Base-by-base conservation (phyloP, 495 filamentous ascomycete species). In the Aspergillus ellipticus region DNA sequence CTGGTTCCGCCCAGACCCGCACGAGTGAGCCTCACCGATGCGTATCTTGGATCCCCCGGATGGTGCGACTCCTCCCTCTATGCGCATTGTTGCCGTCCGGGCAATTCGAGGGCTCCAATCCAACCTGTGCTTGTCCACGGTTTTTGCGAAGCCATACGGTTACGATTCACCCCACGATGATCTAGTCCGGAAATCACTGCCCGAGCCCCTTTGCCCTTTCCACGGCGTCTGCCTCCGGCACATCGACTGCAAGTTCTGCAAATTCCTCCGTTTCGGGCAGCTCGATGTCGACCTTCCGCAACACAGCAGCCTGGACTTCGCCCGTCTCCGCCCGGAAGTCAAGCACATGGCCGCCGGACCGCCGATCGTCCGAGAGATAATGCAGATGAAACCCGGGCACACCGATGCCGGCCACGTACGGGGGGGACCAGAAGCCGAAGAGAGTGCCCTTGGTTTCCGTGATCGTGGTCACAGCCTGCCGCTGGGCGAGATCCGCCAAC, bases 381-480 rank as follows among this genome's bases (percentile, higher is more conserved):
- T 83, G 80, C 47, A 80, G 41, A 61, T 83, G 80, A 41, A 77
- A 70, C 2, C 80, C 79, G 10, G 70, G 72, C 0, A 83, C 76
- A 31, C 74, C 73, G 43, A 83, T 67, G 8, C 78, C 78, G 55
- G 73, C 71, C 45, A 69, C 65, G 51, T 73, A 82, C 31, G 54
- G 60, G 11, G 80, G 80, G 33, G 71, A 74, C 50, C 74, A 61
- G 47, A 82, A 80, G 28, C 79, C 80, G 22, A 82, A 66, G 0
- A 83, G 59, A 4, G 68, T 73, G 2, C 80, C 80, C 9, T 57
- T 58, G 19, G 73, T 65, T 4, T 54, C 56, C 15, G 59, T 33
- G 33, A 72, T 76, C 29, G 57, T 66, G 31, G 74, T 64, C 16
- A 67, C 58, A 29, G 61, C 61, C 61, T 82, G 79, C 8, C 70